These are phyloP conservation scores for Phyllachora maydis DNA, from an alignment of 2,329 filamentous ascomycete species.

Conservation along the genomic window DNA sequence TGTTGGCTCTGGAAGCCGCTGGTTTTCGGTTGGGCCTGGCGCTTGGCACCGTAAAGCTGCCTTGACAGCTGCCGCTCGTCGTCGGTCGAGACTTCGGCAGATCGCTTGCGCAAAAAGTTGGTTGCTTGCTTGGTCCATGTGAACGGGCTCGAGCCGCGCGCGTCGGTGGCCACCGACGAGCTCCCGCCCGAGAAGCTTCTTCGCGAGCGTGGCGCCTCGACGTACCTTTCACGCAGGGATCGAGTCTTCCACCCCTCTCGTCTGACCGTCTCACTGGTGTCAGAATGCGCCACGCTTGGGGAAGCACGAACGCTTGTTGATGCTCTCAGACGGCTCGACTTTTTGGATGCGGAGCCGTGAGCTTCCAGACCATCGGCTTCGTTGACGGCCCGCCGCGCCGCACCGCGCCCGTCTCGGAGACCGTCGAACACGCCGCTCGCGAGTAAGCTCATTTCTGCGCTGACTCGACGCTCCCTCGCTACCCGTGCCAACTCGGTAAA, in stretches of 20 bases:
- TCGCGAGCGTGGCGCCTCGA: no score
- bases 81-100: conserved; percentile 5
- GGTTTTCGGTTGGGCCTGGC: no score
- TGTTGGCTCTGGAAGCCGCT: conserved; percentile 13
- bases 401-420: conserved; percentile 15
- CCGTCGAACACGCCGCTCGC: conserved; percentile 20
- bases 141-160: conserved; percentile 6
- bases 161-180: no score
- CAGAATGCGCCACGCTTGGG: no score
- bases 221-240: no score
- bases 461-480: conserved; percentile 11
- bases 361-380: no score
- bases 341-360: no score
- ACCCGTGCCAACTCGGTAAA: conserved; percentile 9
- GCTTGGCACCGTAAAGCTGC: conserved; percentile 7
- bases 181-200: conserved; percentile 7
- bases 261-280: no score
- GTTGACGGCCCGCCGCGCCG: conserved; percentile 14
- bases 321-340: no score
- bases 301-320: no score
- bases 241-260: no score
- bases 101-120: conserved; percentile 7
- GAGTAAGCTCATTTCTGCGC: conserved; percentile 16
- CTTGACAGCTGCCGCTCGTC: conserved; percentile 8
- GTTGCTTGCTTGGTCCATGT: conserved; percentile 5